Conservation (phyloP, 257 asterid genomes). For the Ilex asprella region DNA sequence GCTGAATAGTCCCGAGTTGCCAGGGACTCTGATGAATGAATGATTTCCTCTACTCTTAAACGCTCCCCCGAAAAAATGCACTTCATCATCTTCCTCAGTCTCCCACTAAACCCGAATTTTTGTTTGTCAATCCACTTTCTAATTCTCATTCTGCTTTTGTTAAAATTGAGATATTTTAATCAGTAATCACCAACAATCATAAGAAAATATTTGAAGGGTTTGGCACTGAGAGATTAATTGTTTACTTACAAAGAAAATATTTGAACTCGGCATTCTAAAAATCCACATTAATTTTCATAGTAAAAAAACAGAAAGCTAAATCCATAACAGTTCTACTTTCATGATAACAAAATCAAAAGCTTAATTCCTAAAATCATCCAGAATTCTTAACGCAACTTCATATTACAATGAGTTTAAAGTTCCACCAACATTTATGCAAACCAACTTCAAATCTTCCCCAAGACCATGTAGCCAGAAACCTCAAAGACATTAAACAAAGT, state of each 20-base stretch:
- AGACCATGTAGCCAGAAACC: constrained; percentile 2
- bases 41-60: constrained; percentile 51
- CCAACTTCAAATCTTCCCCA: neutral
- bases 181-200: constrained; percentile 5
- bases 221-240: no score
- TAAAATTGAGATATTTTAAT: constrained; percentile 27
- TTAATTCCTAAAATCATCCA: constrained; percentile 1
- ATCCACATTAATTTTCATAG: neutral
- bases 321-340: constrained; percentile 1
- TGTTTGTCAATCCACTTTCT: constrained; percentile 61
- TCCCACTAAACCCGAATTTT: constrained; percentile 35
- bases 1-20: constrained; percentile 96
- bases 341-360: constrained; percentile 1
- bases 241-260: neutral
- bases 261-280: neutral
- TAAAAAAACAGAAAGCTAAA: neutral
- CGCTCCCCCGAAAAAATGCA: constrained; percentile 95
- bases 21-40: constrained; percentile 79
- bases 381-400: constrained; percentile 8
- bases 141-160: constrained; percentile 75
- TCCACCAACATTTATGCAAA: constrained; percentile 12
- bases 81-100: constrained; percentile 77
- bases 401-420: constrained; percentile 3
- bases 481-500: neutral
- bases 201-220: constrained; percentile 1